A percentile compares a stretch with the other conserved stretches of the same genome.
These are phyloP conservation scores for Pseudopithomyces maydicus DNA, from an alignment of 2,329 filamentous ascomycete genomes.

Conservation along the genomic window DNA sequence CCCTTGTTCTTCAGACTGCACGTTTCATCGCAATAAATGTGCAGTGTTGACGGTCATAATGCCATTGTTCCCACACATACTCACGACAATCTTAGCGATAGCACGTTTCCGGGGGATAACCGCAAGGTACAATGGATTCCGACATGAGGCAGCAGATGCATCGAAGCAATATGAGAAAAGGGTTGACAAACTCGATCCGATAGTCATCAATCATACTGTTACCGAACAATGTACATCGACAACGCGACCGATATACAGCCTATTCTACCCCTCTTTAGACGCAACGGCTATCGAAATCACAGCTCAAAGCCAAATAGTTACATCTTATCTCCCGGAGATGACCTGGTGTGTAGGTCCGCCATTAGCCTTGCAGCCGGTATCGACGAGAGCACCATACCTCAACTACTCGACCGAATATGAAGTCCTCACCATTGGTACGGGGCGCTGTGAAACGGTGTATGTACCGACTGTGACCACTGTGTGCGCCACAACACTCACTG, in stretches of 20 bases:
- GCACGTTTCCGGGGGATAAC: slow-evolving; percentile 10
- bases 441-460: slow-evolving; percentile 49
- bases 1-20: neutral
- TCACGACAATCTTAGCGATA: slow-evolving; percentile 11
- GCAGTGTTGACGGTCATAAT: slow-evolving; percentile 5
- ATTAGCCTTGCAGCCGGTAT: slow-evolving; percentile 39
- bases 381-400: slow-evolving; percentile 39
- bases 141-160: slow-evolving; percentile 21
- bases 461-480: slow-evolving; percentile 48
- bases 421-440: slow-evolving; percentile 23
- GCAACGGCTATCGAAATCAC: slow-evolving; percentile 49
- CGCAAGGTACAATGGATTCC: slow-evolving; percentile 16
- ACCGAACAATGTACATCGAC: slow-evolving; percentile 19
- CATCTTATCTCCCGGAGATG: slow-evolving; percentile 48
- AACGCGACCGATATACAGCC: slow-evolving; percentile 35
- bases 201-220: slow-evolving; percentile 18
- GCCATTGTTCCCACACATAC: slow-evolving; percentile 10
- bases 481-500: slow-evolving; percentile 51
- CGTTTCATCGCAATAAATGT: neutral
- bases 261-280: slow-evolving; percentile 50
- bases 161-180: slow-evolving; percentile 10
- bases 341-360: slow-evolving; percentile 50
- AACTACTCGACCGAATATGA: slow-evolving; percentile 44
- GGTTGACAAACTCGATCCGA: slow-evolving; percentile 1
- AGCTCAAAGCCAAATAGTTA: slow-evolving; percentile 50